Percentiles rank a stretch among this genome's conserved stretches.
Evolutionary conservation across 176 grass and related monocot species (phyloP).

Genomic region (Areca catechu): DNA sequence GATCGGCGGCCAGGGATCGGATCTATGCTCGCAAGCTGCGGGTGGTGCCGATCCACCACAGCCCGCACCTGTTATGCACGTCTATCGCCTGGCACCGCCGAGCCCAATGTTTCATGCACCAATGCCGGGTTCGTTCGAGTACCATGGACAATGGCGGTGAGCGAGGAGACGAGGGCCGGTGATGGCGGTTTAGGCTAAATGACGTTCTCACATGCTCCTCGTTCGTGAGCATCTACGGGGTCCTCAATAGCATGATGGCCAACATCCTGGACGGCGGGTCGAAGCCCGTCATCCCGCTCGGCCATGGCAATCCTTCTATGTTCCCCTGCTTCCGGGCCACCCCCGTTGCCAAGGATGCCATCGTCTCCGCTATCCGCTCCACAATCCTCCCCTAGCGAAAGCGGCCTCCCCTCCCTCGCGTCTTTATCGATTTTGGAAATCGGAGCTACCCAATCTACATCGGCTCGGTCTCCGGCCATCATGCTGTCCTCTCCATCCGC

Average conservation of each 20-base stretch:
- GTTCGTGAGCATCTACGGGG: slow-evolving; percentile 34
- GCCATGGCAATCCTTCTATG: slow-evolving; percentile 57
- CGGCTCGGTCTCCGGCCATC: too few species aligned
- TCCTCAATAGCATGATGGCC: slow-evolving; percentile 25
- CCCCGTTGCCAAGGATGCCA: slow-evolving; percentile 46
- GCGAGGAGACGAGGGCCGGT: neutral
- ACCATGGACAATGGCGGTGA: slow-evolving; percentile 7
- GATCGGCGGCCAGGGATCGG: slow-evolving; percentile 22
- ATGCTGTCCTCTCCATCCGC: too few species aligned
- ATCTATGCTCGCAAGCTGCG: too few species aligned
- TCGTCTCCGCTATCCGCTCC: slow-evolving; percentile 49
- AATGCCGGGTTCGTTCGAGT: neutral
- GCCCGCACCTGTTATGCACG: neutral
- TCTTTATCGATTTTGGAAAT: too few species aligned
- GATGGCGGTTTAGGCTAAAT: slow-evolving; percentile 35
- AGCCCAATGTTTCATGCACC: neutral
- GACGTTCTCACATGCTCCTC: slow-evolving; percentile 17
- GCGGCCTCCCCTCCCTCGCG: too few species aligned
- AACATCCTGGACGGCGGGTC: slow-evolving; percentile 23
- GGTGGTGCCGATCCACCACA: neutral
- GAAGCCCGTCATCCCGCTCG: slow-evolving; percentile 39
- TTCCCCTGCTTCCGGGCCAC: slow-evolving; percentile 62
- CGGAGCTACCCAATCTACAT: too few species aligned
- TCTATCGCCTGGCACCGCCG: too few species aligned
- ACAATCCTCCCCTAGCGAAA: too few species aligned